Conservation (phyloP, 176 grass and related monocot species). For the Carex kokanica region DNA sequence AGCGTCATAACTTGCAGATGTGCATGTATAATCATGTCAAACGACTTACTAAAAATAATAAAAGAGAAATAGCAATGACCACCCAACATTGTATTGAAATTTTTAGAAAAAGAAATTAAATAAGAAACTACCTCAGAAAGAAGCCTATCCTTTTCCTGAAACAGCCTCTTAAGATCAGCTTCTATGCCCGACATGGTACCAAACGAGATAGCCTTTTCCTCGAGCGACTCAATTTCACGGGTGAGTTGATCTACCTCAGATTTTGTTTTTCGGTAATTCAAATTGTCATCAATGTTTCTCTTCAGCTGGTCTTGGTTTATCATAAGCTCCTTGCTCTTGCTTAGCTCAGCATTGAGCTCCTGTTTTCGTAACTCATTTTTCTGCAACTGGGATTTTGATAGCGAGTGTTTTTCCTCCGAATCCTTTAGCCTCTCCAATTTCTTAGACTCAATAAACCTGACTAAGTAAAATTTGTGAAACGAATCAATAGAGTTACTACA, state of each 20-base stretch:
- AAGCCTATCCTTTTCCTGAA: constrained; percentile 82
- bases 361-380: constrained; percentile 48
- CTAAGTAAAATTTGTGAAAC: constrained; percentile 18
- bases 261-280: constrained; percentile 91
- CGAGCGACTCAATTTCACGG: constrained; percentile 67
- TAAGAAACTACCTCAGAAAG: constrained; percentile 67
- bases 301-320: constrained; percentile 82
- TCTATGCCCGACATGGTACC: constrained; percentile 71
- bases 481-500: not conserved
- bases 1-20: not conserved
- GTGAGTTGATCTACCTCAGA: constrained; percentile 68
- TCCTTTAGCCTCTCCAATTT: constrained; percentile 63
- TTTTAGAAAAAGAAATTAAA: not conserved
- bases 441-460: constrained; percentile 76
- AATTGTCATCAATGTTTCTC: constrained; percentile 96
- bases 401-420: constrained; percentile 47
- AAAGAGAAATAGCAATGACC: not conserved
- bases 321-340: constrained; percentile 67
- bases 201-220: constrained; percentile 63
- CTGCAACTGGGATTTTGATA: constrained; percentile 43
- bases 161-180: constrained; percentile 74
- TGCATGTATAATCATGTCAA: not conserved
- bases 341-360: constrained; percentile 53
- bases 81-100: not conserved
- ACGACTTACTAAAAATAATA: not conserved